phyloP scores from a whole-genome alignment of 2,329 filamentous ascomycete genomes.

The Fusarium sp. region DNA sequence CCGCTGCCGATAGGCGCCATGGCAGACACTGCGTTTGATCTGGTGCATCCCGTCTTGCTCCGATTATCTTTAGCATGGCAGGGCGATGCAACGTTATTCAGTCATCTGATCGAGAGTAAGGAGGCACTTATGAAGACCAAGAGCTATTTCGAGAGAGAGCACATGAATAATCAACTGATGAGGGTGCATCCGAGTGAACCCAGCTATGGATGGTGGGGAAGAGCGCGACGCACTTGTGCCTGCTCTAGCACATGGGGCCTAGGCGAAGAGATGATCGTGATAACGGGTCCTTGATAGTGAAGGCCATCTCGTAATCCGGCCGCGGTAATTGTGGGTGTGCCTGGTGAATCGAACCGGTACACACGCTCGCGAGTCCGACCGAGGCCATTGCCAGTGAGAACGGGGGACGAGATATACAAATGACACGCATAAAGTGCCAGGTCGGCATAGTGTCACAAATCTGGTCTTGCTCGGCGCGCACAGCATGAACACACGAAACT shows the following conservation, averaged over 20 bases:
- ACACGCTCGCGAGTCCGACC: neutral
- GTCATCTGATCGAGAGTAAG: neutral
- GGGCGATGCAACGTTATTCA: neutral
- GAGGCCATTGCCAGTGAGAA: neutral
- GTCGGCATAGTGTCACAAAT: conserved; percentile 12
- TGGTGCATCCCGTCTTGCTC: neutral
- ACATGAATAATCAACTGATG: neutral
- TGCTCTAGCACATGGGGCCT: neutral
- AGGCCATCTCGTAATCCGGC: neutral
- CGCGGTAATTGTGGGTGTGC: neutral
- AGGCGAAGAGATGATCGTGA: neutral
- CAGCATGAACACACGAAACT: conserved; percentile 20
- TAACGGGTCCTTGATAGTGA: neutral
- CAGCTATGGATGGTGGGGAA: neutral
- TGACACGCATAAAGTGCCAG: neutral
- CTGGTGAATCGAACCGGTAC: neutral
- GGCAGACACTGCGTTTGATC: neutral
- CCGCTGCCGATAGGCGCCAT: neutral
- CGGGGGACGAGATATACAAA: neutral
- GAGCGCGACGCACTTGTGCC: neutral
- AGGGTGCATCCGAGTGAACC: neutral
- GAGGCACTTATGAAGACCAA: neutral
- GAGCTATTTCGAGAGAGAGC: neutral
- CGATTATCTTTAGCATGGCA: neutral
- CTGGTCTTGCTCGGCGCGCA: conserved; percentile 20